Evolutionary conservation across 352 stramenopile genomes (phyloP).

Genomic region (Pythium periplocum): DNA sequence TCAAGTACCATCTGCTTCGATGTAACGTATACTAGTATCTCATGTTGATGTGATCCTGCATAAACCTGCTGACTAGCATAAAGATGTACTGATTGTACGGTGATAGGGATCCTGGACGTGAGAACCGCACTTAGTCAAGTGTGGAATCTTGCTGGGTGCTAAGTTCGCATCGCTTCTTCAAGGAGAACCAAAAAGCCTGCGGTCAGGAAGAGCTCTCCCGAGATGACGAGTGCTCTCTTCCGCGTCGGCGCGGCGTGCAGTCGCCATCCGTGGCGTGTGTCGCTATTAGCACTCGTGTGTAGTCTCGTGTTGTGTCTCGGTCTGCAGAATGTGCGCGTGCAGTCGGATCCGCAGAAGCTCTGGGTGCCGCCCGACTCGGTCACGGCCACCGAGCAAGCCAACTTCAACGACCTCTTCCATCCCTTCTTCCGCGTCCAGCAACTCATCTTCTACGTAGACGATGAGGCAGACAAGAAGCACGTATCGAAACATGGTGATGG

Average conservation of each 20-base stretch:
- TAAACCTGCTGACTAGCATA: no score
- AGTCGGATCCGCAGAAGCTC: constrained; percentile 76
- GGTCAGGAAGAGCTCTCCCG: no score
- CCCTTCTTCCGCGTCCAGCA: constrained; percentile 86
- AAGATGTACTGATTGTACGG: no score
- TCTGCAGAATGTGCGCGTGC: constrained; percentile 47
- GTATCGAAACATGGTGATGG: constrained; percentile 5
- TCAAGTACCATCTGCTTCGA: no score
- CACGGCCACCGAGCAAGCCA: constrained; percentile 54
- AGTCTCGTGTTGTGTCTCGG: constrained; percentile 59
- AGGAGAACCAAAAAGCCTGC: no score
- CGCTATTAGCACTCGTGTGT: constrained; percentile 34
- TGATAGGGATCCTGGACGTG: no score
- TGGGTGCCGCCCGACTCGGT: constrained; percentile 69
- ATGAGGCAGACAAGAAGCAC: background rate
- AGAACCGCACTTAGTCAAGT: no score
- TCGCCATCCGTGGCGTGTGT: constrained; percentile 36
- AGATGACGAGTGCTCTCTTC: constrained; percentile 23
- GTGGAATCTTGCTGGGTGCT: background rate
- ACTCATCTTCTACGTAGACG: constrained; percentile 72
- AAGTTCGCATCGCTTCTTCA: constrained; percentile 17
- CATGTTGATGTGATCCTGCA: no score
- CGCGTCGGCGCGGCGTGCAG: constrained; percentile 49
- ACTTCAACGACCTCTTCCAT: constrained; percentile 77
- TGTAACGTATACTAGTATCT: no score